Base-by-base conservation (phyloP, 1,284 basidiomycete species). In the Veloboletus limbatus region DNA sequence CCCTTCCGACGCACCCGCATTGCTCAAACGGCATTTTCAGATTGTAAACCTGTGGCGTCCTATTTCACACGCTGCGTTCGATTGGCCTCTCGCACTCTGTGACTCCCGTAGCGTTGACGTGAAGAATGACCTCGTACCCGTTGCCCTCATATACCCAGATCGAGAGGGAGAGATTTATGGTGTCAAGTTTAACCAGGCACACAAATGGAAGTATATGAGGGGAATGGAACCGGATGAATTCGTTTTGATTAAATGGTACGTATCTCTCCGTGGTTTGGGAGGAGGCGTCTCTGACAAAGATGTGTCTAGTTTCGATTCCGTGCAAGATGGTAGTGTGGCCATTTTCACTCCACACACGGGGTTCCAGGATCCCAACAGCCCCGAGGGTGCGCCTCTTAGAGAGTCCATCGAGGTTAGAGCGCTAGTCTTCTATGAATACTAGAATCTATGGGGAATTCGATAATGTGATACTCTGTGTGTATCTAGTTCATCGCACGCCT, bases 31-130 rank as follows among this genome's bases (percentile, higher is more conserved):
- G 2, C 78, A 82, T 26, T 80, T 73, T 27, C 76, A 75, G 51
- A 70, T 80, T 43, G 49, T 80, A 63, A 79, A 79, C 57, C 61
- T 80, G 47, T 81, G 78, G 78, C 67, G 76, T 17, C 78, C 78
- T 2, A 71, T 81, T 48, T 62, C 67, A 21, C 64, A 74, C 38
- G 57, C 72, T 2, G 77, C 71, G 14, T 60, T 68, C 18, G 74
- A 79, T 52, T 63, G 63, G 51, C 78, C 78, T 0, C 70, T 80
- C 35, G 74, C 73, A 0, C 59, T 78, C 2, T 73, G 72, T 10
- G 79, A 80, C 55, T 76, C 65, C 47, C 67, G 73, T 14, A 69
- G 68, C 17, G 62, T 80, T 14, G 56, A 70, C 47, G 43, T 40
- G 6, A 56, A 60, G 24, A 56, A 63, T 21, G 71, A 73, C 49